Base-by-base conservation (phyloP, 73 alveolate species). In the Paramecium sonneborni region DNA sequence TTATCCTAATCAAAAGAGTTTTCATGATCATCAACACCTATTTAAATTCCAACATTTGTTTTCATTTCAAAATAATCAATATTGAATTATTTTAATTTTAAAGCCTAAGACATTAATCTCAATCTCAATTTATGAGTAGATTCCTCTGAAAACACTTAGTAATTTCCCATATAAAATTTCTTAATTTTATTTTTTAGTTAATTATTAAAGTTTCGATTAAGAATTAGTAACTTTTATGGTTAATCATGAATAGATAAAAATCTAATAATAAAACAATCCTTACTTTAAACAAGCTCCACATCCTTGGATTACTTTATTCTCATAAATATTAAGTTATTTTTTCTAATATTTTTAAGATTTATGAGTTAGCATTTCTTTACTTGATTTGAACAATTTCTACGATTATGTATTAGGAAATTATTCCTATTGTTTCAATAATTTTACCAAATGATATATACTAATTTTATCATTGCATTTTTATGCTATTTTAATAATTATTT, bases 21-120 rank as follows among this genome's bases (percentile, higher is more conserved):
- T 35, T 35, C 85, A 67, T 56, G 14, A 21, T 43, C 7, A 21
- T 68, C 69, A 15, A 87, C 6, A 69, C 14, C 76, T 69, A 87
- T 67, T 18, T 87, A 30, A 38, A 87, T 34, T 87, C 69, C 58
- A 11, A 62, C 43, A 28, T 67, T 28, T 24, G 34, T 32, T 41
- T 88, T 69, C 91, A 76, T 70, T 10, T 68, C 52, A 68, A 88
- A 58, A 70, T 88, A 79, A 79, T 82, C 79, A 70, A 69, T 69
- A 28, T 68, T 44, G n/a, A 35, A 26, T 69, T 88, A 38, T 44
- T 82, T 43, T 30, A 62, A 41, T 30, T 70, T 43, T 70, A 55
- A 70, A 23, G 85, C 58, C 1, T 76, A 10, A 32, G 70, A 26
- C 68, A 76, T 44, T 30, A 38, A 38, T 57, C 41, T n/a, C 44